phyloP scores from a whole-genome alignment of 1,284 basidiomycete species.

The Papiliotrema laurentii region DNA sequence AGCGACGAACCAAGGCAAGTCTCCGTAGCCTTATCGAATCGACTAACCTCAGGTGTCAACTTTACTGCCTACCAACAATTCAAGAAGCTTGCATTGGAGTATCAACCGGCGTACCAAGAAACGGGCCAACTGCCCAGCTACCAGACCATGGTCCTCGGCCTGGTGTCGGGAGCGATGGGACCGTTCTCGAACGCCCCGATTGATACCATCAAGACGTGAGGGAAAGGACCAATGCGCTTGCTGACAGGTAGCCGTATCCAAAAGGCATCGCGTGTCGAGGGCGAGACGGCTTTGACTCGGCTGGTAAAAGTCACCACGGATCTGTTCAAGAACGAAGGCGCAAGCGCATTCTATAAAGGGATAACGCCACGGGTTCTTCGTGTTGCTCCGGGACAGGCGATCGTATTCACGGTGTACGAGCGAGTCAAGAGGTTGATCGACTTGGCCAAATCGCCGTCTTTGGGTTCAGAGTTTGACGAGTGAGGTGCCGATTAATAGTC shows the following conservation, averaged over 20 bases:
- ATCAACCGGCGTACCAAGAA: conserved; percentile 68
- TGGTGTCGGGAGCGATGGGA: conserved; percentile 95
- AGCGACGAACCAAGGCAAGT: conserved; percentile 91
- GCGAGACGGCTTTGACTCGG: conserved; percentile 66
- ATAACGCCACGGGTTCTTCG: conserved; percentile 95
- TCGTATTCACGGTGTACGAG: conserved; percentile 66
- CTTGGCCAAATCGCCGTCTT: conserved; percentile 56
- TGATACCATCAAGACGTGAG: conserved; percentile 88
- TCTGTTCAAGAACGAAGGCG: conserved; percentile 91
- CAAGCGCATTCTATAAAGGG: conserved; percentile 89
- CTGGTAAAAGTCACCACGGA: conserved; percentile 76
- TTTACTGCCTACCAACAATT: conserved; percentile 98
- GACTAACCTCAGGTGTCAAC: conserved; percentile 65
- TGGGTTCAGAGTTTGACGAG: conserved; percentile 39
- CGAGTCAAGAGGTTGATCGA: conserved; percentile 71
- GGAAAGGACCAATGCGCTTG: neutral
- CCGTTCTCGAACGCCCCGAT: conserved; percentile 96
- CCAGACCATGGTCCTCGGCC: conserved; percentile 89
- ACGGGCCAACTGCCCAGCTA: conserved; percentile 70
- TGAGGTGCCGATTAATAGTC: conserved; percentile 8
- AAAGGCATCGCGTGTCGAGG: conserved; percentile 71
- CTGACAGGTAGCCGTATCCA: conserved; percentile 53
- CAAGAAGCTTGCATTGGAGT: conserved; percentile 71
- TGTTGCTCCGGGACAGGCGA: conserved; percentile 79
- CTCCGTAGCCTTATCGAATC: neutral